phyloP scores from a whole-genome alignment of 805 yeast species.

The Maudiozyma turicensis region DNA sequence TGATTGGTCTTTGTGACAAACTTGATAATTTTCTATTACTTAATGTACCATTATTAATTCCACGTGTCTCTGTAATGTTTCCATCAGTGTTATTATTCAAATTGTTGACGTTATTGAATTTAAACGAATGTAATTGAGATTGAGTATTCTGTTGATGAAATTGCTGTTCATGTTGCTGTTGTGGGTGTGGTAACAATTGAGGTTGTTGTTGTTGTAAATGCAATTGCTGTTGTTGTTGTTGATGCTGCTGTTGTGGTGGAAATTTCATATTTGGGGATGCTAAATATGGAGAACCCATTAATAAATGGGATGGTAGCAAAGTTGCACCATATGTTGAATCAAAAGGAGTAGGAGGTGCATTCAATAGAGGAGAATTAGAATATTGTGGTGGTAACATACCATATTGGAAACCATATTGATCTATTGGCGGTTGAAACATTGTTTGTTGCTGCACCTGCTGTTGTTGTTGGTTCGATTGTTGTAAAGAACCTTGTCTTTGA shows the following conservation, averaged over 20 bases:
- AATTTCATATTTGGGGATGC: slow-evolving; percentile 28
- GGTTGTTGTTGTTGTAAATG: not conserved
- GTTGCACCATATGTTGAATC: slow-evolving; percentile 52
- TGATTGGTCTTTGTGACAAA: not conserved
- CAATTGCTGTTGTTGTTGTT: not conserved
- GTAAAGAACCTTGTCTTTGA: not conserved
- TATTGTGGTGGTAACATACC: slow-evolving; percentile 6
- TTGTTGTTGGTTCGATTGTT: not conserved
- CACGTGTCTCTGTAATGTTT: not conserved
- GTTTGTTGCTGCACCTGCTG: not conserved
- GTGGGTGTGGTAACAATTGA: not conserved
- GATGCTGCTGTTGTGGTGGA: slow-evolving; percentile 2
- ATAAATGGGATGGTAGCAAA: slow-evolving; percentile 52
- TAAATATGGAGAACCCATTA: slow-evolving; percentile 52
- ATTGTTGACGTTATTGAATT: not conserved
- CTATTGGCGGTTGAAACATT: not conserved
- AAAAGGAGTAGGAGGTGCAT: slow-evolving; percentile 43
- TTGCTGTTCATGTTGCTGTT: not conserved
- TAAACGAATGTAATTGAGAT: not conserved
- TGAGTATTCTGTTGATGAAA: not conserved
- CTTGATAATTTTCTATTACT: not conserved
- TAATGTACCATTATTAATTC: not conserved
- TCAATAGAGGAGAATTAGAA: slow-evolving; percentile 13
- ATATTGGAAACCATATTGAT: slow-evolving; percentile 1
- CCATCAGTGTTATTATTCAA: not conserved